Percentiles rank a stretch among this genome's conserved stretches.
Conservation (phyloP, 1,284 basidiomycete genomes). For the Prillingera fragicola region DNA sequence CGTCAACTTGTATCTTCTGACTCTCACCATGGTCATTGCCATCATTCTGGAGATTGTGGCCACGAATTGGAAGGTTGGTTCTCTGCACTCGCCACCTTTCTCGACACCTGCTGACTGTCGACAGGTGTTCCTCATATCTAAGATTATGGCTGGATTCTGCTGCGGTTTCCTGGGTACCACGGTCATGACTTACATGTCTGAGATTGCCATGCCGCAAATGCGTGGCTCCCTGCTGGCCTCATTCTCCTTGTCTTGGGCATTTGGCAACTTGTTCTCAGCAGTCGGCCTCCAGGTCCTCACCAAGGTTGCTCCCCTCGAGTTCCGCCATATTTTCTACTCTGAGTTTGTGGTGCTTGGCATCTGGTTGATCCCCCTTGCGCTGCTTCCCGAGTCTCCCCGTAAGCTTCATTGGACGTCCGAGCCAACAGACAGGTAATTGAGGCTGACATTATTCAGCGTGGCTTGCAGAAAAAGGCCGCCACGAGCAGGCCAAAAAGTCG, state of each 20-base stretch:
- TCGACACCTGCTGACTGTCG: conserved; percentile 23
- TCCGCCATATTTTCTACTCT: conserved; percentile 8
- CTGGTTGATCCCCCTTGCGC: conserved; percentile 5
- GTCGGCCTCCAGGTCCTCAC: conserved; percentile 7
- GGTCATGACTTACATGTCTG: conserved; percentile 3
- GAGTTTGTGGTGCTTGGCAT: conserved; percentile 10
- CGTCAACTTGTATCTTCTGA: conserved; percentile 4
- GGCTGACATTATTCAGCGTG: too few relatives aligned
- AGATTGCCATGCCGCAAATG: conserved; percentile 7
- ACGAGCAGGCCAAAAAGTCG: conserved; percentile 13
- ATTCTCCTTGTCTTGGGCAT: conserved; percentile 1
- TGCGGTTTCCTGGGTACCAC: conserved; percentile 1
- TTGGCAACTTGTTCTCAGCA: conserved; percentile 3
- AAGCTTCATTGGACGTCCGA: too few relatives aligned
- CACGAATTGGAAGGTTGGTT: conserved; percentile 19
- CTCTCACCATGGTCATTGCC: conserved; percentile 1
- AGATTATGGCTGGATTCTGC: conserved; percentile 26
- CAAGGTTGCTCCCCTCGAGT: conserved; percentile 4
- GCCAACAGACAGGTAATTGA: too few relatives aligned
- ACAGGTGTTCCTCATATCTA: conserved; percentile 26
- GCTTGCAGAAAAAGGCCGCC: conserved; percentile 10
- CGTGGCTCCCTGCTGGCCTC: background rate
- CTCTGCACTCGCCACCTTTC: conserved; percentile 23
- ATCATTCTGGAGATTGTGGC: conserved; percentile 24
- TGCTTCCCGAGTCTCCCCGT: conserved; percentile 6